A percentile compares a stretch with the other conserved stretches of the same genome.
phyloP scores from a whole-genome alignment of 208 protist genomes.

The Trichomonas gallinae region DNA sequence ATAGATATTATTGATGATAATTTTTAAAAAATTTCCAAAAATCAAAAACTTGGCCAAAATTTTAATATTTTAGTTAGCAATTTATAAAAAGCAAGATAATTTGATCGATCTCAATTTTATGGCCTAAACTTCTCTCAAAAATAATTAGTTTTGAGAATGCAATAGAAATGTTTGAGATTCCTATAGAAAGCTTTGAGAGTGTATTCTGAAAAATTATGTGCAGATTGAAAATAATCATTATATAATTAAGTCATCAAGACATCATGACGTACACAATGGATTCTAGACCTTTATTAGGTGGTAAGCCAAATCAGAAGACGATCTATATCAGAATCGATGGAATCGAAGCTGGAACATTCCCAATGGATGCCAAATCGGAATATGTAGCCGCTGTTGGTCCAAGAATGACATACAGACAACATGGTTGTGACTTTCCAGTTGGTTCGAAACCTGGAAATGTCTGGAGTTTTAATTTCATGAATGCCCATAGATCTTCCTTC shows the following conservation, averaged over 20 bases:
- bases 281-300: neutral
- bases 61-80: no score
- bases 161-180: no score
- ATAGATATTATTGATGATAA: no score
- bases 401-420: neutral
- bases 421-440: neutral
- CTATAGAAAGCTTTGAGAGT: no score
- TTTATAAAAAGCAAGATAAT: no score
- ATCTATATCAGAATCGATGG: neutral
- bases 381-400: neutral
- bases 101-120: no score
- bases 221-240: no score
- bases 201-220: no score
- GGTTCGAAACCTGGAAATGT: neutral
- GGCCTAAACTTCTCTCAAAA: no score
- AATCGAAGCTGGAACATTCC: neutral
- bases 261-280: neutral
- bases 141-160: no score
- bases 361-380: neutral
- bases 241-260: neutral
- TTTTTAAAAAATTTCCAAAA: no score
- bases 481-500: neutral
- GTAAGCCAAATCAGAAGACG: neutral
- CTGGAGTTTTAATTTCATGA: neutral
- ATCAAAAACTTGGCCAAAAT: no score